Evolutionary conservation across 2,329 filamentous ascomycete genomes (phyloP).

Genomic region (Talaromyces funiculosus): DNA sequence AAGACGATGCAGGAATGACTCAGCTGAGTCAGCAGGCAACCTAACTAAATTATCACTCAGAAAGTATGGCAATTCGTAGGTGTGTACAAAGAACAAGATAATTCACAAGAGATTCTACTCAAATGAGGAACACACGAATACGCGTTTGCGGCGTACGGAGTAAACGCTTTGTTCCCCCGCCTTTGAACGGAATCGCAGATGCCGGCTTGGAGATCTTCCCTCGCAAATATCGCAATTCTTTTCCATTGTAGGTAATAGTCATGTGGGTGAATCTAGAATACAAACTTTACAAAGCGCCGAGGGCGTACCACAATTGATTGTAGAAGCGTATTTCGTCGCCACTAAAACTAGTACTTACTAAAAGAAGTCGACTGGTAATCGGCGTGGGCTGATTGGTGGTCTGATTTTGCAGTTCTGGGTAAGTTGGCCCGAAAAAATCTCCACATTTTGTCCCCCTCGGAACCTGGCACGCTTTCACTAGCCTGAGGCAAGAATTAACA

Average conservation of each 20-base stretch:
- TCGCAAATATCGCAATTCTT: neutral
- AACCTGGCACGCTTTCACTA: neutral
- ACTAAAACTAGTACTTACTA: no score
- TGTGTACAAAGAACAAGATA: neutral
- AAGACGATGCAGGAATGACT: neutral
- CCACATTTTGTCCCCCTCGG: neutral
- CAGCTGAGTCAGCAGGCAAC: neutral
- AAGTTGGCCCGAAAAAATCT: neutral
- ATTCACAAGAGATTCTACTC: neutral
- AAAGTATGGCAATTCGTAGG: neutral
- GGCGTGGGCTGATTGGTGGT: neutral
- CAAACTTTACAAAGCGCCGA: no score
- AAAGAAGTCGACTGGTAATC: neutral
- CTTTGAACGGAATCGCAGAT: neutral
- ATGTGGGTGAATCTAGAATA: neutral
- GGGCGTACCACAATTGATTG: neutral
- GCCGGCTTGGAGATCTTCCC: no score
- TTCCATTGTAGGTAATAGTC: neutral
- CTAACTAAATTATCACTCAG: neutral
- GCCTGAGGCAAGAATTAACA: neutral
- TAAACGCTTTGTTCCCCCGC: neutral
- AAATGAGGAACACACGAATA: neutral
- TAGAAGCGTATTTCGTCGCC: neutral
- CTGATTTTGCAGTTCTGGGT: neutral
- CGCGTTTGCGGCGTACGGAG: neutral